These are phyloP conservation scores for Populus ilicifolia DNA, from an alignment of 345 rosid genomes.

Conservation along the genomic window DNA sequence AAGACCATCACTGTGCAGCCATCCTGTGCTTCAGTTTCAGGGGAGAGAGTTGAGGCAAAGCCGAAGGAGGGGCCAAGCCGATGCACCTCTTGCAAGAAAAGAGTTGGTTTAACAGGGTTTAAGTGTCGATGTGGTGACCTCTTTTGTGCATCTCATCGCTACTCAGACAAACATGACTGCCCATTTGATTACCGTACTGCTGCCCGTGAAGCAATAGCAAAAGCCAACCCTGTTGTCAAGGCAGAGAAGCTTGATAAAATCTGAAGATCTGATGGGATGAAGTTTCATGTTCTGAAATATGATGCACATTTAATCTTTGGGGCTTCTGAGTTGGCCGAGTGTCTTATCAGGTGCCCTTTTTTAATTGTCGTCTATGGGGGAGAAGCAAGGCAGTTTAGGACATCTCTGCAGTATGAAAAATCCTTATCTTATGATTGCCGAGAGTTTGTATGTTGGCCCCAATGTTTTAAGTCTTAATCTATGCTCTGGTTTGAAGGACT, in stretches of 20 bases:
- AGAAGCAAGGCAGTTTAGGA: conserved; percentile 25
- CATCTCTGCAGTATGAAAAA: conserved; percentile 33
- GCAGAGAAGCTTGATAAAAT: conserved; percentile 79
- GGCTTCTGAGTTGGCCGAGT: conserved; percentile 29
- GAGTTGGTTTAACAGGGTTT: conserved; percentile 65
- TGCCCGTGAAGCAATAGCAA: conserved; percentile 54
- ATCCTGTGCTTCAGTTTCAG: conserved; percentile 24
- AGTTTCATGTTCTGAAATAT: conserved; percentile 16
- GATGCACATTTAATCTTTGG: conserved; percentile 24
- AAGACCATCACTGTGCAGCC: conserved; percentile 41
- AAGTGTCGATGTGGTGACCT: conserved; percentile 57
- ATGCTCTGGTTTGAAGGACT: conserved; percentile 44
- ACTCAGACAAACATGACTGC: conserved; percentile 69
- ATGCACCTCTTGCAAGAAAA: conserved; percentile 52
- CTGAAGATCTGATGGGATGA: conserved; percentile 21
- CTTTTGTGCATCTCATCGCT: conserved; percentile 65
- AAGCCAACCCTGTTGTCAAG: conserved; percentile 56
- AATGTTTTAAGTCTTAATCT: conserved; percentile 34
- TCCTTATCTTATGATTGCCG: conserved; percentile 37
- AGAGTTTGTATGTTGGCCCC: conserved; percentile 38
- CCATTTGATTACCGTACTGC: conserved; percentile 56
- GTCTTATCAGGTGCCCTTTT: conserved; percentile 34
- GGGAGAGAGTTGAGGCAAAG: conserved; percentile 43
- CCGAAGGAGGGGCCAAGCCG: conserved; percentile 69
- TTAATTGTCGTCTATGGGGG: conserved; percentile 32